Evolutionary conservation across 352 stramenopile species (phyloP).

Genomic region (Thalassiosira mediterranea): DNA sequence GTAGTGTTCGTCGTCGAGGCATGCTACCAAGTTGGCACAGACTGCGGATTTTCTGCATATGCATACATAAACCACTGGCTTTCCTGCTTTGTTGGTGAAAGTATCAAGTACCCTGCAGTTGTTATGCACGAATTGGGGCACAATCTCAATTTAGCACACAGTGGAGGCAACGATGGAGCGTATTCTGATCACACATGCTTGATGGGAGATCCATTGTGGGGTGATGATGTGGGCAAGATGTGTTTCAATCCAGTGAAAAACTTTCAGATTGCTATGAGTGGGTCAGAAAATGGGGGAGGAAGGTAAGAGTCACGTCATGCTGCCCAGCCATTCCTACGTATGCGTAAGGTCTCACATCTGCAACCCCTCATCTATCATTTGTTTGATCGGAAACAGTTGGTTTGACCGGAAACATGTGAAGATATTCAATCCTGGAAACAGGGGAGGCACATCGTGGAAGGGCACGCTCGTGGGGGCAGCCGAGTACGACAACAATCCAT

Average conservation of each 20-base stretch:
- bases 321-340: no score
- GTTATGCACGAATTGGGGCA: conserved; percentile 50
- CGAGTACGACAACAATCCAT: conserved; percentile 48
- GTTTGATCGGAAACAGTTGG: no score
- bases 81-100: conserved; percentile 23
- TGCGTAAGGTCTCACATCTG: no score
- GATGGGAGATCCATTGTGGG: conserved; percentile 52
- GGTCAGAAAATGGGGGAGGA: conserved; percentile 1
- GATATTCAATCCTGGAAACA: conserved; percentile 32
- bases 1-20: conserved; percentile 43
- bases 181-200: conserved; percentile 51
- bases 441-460: conserved; percentile 18
- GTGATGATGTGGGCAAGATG: conserved; percentile 45
- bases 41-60: conserved; percentile 32
- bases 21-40: conserved; percentile 25
- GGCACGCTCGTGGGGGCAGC: conserved; percentile 38
- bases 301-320: neutral
- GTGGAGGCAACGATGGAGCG: conserved; percentile 32
- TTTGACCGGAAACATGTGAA: conserved; percentile 22
- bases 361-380: no score
- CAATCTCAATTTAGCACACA: conserved; percentile 47
- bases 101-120: conserved; percentile 32
- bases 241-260: conserved; percentile 61
- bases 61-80: conserved; percentile 46
- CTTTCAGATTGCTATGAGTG: conserved; percentile 43